phyloP scores from a whole-genome alignment of 2,329 filamentous ascomycete species.

The Beauveria caledonica region DNA sequence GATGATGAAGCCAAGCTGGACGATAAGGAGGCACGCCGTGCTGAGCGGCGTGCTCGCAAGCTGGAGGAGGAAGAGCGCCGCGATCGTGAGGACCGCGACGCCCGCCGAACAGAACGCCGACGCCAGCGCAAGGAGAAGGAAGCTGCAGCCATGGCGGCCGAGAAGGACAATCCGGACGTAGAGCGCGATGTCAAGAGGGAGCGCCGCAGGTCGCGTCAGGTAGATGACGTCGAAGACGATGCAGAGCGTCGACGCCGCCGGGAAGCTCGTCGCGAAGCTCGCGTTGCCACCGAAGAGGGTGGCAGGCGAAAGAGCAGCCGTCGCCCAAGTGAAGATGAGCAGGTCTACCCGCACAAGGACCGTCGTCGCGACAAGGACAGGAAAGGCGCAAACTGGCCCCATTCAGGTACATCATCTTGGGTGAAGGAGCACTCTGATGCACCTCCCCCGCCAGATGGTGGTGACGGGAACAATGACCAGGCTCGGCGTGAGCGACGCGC shows the following conservation, averaged over 20 bases:
- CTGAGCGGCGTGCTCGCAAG: conserved; percentile 42
- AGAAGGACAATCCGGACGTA: conserved; percentile 38
- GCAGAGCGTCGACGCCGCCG: conserved; percentile 45
- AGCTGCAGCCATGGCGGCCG: conserved; percentile 32
- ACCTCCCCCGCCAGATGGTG: conserved; percentile 45
- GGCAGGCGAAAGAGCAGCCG: conserved; percentile 29
- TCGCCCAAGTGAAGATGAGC: conserved; percentile 35
- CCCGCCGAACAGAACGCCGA: conserved; percentile 41
- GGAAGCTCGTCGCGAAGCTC: conserved; percentile 35
- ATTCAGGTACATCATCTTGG: conserved; percentile 58
- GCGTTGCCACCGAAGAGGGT: conserved; percentile 31
- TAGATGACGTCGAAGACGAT: conserved; percentile 38
- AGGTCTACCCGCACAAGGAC: conserved; percentile 34
- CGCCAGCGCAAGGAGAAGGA: conserved; percentile 41
- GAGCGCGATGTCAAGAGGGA: conserved; percentile 39
- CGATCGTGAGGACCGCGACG: conserved; percentile 40
- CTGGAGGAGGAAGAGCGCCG: conserved; percentile 43
- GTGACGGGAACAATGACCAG: conserved; percentile 36
- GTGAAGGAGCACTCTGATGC: conserved; percentile 57
- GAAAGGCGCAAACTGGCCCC: conserved; percentile 43
- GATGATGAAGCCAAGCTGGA: conserved; percentile 28
- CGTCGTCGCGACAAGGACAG: conserved; percentile 30
- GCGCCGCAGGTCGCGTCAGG: conserved; percentile 38
- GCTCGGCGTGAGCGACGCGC: conserved; percentile 41
- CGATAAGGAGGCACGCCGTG: conserved; percentile 51